Conservation (phyloP, 108 stramenopile genomes). For the Skeletonema grethae region DNA sequence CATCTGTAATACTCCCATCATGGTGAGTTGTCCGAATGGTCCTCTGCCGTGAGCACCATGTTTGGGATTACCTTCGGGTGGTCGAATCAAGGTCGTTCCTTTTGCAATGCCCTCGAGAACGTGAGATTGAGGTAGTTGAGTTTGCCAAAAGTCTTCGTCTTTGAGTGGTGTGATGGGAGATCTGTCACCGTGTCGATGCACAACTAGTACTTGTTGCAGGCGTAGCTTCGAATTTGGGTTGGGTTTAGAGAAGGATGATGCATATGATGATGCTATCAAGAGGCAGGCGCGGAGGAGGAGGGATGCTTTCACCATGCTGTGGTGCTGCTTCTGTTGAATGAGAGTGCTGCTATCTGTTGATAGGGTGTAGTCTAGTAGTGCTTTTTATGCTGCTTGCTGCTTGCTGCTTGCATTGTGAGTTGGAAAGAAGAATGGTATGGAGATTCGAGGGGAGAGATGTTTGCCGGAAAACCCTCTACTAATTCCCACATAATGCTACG, state of each 20-base stretch:
- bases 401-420: no score
- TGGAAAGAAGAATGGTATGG: no score
- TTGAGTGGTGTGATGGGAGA: conserved; percentile 79
- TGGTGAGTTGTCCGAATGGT: conserved; percentile 79
- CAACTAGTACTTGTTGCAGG: conserved; percentile 57
- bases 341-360: no score
- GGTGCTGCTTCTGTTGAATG: no score
- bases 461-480: no score
- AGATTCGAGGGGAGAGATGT: no score
- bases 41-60: conserved; percentile 67
- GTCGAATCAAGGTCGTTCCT: conserved; percentile 46
- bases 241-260: background rate
- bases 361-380: no score
- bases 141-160: conserved; percentile 68
- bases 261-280: background rate
- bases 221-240: conserved; percentile 5
- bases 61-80: conserved; percentile 7
- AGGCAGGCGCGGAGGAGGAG: background rate
- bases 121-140: conserved; percentile 49
- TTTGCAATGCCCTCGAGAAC: conserved; percentile 52
- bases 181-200: conserved; percentile 85
- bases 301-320: background rate
- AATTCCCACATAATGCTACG: no score
- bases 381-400: no score
- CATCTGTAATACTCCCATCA: conserved; percentile 81